Conservation (phyloP, 352 stramenopile genomes). For the Phytophthora crassamura region DNA sequence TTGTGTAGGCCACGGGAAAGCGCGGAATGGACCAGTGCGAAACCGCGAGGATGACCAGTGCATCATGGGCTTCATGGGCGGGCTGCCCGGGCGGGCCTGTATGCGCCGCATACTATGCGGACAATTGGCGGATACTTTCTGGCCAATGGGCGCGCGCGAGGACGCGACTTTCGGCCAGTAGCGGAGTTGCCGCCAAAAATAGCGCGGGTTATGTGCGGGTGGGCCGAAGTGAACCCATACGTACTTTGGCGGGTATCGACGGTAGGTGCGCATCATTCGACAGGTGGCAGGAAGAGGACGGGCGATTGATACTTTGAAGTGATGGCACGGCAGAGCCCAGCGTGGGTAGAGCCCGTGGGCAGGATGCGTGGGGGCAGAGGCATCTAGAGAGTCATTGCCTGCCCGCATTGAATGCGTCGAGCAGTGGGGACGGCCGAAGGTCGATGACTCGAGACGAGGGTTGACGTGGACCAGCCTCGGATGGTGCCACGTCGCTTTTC, state of each 20-base stretch:
- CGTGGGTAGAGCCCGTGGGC: neutral
- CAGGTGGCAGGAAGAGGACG: slow-evolving; percentile 21
- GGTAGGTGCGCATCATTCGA: slow-evolving; percentile 18
- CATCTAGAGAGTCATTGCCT: neutral
- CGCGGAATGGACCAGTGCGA: slow-evolving; percentile 41
- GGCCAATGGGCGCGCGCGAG: neutral
- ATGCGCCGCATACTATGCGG: too few species aligned
- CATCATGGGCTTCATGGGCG: slow-evolving; percentile 28
- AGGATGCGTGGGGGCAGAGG: neutral
- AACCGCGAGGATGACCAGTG: slow-evolving; percentile 28
- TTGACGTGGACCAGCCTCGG: slow-evolving; percentile 2
- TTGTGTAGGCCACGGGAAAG: slow-evolving; percentile 44
- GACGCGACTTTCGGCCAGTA: slow-evolving; percentile 18
- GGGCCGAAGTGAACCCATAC: slow-evolving; percentile 36
- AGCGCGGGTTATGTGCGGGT: slow-evolving; percentile 9
- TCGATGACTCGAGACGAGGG: slow-evolving; percentile 8
- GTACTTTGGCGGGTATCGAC: slow-evolving; percentile 20
- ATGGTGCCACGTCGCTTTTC: slow-evolving; percentile 33
- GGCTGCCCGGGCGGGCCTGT: neutral
- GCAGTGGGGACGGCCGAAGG: neutral
- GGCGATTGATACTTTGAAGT: neutral
- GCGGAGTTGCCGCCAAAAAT: neutral
- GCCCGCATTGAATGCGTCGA: slow-evolving; percentile 12
- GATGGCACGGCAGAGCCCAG: neutral
- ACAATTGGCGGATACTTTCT: slow-evolving; percentile 25